Base-by-base conservation (phyloP, 2,329 filamentous ascomycete species). In the Colletotrichum orbiculare region DNA sequence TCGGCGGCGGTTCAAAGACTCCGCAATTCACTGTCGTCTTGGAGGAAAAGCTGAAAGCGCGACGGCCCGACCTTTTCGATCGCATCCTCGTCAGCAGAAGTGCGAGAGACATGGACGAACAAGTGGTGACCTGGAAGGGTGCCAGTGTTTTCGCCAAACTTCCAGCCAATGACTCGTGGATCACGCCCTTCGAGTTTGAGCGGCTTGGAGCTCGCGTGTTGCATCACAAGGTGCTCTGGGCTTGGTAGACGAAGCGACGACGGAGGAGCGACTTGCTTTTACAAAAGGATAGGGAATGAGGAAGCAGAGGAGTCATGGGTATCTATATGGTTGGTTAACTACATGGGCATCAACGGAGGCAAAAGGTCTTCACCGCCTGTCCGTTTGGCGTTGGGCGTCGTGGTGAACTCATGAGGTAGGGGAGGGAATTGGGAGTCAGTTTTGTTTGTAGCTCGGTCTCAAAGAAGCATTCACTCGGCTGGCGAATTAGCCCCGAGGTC, bases 91-190 rank as follows among this genome's bases (percentile, higher is more conserved):
- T 90, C 56, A 88, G 87, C 67, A 82, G 85, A 66, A 96, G 84
- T 84, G 96, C 96, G 0, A 85, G 95, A 72, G 96, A 99, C 72
- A 91, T 99, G 81, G 96, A 99, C 78, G 93, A 96, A 66, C 94
- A 97, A 78, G 94, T 98, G n/a, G 91, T 98, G 57, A 90, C 91
- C 8, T 99, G 96, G 96, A 99, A 99, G 84, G 96, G 96, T 4
- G 96, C 93, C 1, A 97, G 94, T 75, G 94, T 99, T 13, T 99
- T 97, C 82, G 94, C 93, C 3, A 94, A 97, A 80, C 81, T 98
- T 71, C 87, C 89, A 49, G 94, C 93, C 13, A 98, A 98, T 78
- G 96, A 99, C 77, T 96, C 91, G 72, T 99, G 96, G 96, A 93
- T 98, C 73, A 91, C 90, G 12, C 87, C 88, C 50, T 84, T 91